Percentiles rank a stretch among this genome's conserved stretches.
phyloP scores from a whole-genome alignment of 2,329 filamentous ascomycete species.

The Microcyclospora pomicola region DNA sequence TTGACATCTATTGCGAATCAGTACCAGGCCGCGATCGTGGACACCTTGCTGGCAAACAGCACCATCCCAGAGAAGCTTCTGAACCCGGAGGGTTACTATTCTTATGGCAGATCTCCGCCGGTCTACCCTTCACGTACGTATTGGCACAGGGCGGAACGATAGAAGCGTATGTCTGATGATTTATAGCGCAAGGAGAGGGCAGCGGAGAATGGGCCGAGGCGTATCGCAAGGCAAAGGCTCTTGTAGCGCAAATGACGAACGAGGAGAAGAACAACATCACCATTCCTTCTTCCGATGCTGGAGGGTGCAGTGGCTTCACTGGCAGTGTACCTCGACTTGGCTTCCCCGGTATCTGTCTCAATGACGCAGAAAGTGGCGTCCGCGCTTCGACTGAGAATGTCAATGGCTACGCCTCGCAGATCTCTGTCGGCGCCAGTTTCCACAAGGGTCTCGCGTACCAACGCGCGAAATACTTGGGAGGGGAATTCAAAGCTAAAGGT shows the following conservation, averaged over 20 bases:
- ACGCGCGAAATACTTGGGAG: conserved; percentile 22
- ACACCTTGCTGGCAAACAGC: too few species aligned
- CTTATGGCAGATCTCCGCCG: conserved; percentile 18
- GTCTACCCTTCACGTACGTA: conserved; percentile 13
- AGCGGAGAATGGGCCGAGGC: conserved; percentile 24
- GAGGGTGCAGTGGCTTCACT: conserved; percentile 24
- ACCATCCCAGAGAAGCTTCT: too few species aligned
- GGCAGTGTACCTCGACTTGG: conserved; percentile 24
- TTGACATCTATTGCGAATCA: too few species aligned
- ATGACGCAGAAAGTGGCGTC: conserved; percentile 26
- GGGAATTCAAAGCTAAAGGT: conserved; percentile 22
- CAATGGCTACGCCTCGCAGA: conserved; percentile 25
- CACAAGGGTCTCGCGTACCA: conserved; percentile 23
- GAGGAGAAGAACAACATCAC: conserved; percentile 29
- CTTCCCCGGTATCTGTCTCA: conserved; percentile 27
- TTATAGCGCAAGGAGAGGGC: conserved; percentile 10
- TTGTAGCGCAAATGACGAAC: conserved; percentile 26
- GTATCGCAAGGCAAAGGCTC: conserved; percentile 26
- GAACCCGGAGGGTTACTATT: conserved; percentile 15
- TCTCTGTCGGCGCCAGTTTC: conserved; percentile 28
- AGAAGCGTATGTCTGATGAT: not conserved
- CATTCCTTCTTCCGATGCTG: conserved; percentile 1
- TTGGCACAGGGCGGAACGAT: conserved; percentile 1
- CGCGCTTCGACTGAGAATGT: conserved; percentile 16
- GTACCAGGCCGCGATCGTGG: too few species aligned